Evolutionary conservation across 2,329 filamentous ascomycete species (phyloP).

Genomic region (Purpureocillium lavendulum): DNA sequence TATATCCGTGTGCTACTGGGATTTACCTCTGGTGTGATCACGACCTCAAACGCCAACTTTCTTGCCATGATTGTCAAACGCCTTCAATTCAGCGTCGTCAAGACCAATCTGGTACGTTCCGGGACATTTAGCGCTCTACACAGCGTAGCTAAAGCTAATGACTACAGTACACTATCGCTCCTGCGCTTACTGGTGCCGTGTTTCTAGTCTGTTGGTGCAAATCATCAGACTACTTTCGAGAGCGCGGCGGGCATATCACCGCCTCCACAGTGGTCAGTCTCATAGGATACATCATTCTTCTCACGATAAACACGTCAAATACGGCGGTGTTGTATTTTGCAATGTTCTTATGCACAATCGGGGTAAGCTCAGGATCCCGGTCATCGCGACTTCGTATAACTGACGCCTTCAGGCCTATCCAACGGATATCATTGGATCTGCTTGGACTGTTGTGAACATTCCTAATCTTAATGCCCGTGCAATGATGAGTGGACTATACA

Average conservation of each 20-base stretch:
- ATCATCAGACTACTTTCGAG: not conserved
- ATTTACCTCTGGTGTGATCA: constrained; percentile 1
- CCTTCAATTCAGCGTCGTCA: constrained; percentile 2
- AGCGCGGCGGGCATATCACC: constrained; percentile 2
- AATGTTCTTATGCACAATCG: constrained; percentile 7
- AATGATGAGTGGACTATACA: constrained; percentile 3
- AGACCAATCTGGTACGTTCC: constrained; percentile 5
- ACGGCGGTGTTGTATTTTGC: constrained; percentile 5
- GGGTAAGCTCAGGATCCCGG: too few species aligned
- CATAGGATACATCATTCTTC: constrained; percentile 4
- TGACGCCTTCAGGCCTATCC: constrained; percentile 3
- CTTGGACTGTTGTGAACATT: constrained; percentile 5
- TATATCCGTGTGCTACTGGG: constrained; percentile 3
- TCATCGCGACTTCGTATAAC: too few species aligned
- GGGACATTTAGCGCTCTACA: not conserved
- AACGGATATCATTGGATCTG: constrained; percentile 2
- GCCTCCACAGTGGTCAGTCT: constrained; percentile 3
- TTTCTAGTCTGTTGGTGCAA: constrained; percentile 2
- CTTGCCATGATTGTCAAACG: constrained; percentile 6
- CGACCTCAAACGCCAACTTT: constrained; percentile 6
- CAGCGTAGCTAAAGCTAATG: too few species aligned
- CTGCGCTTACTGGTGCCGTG: too few species aligned
- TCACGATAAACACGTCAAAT: constrained; percentile 2
- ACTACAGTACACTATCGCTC: too few species aligned
- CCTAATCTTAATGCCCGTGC: constrained; percentile 7